Conservation (phyloP, 768 basidiomycete species). For the Mycena alexandri region DNA sequence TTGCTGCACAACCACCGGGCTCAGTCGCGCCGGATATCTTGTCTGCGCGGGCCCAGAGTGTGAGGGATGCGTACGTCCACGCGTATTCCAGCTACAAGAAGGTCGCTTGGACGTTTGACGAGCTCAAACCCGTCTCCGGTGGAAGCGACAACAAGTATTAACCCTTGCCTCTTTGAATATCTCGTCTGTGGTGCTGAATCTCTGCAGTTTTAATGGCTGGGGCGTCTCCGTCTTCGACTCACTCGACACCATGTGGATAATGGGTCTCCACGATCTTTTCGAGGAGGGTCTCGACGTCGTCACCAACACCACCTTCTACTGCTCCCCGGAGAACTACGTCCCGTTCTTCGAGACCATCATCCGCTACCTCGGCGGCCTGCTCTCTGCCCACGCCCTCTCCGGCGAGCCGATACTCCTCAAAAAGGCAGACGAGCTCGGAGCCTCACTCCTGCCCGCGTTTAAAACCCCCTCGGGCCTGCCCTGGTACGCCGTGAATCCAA, state of each 20-base stretch:
- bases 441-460: conserved; percentile 78
- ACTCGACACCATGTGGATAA: conserved; percentile 85
- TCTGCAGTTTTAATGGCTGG: conserved; percentile 63
- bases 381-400: conserved; percentile 84
- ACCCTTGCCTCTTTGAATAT: neutral
- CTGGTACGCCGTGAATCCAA: conserved; percentile 73
- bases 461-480: conserved; percentile 79
- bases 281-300: conserved; percentile 65
- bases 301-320: conserved; percentile 59
- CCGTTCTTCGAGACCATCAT: conserved; percentile 88
- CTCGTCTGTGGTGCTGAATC: conserved; percentile 6
- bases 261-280: conserved; percentile 82
- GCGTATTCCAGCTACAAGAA: conserved; percentile 66
- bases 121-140: conserved; percentile 62
- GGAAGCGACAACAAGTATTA: conserved; percentile 63
- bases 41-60: conserved; percentile 39
- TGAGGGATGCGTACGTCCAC: conserved; percentile 67
- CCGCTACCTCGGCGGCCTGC: conserved; percentile 85
- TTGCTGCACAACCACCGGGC: neutral
- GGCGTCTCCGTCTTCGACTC: conserved; percentile 80
- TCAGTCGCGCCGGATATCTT: conserved; percentile 7
- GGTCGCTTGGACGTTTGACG: conserved; percentile 66
- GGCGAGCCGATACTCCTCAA: conserved; percentile 70
- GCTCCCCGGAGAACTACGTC: conserved; percentile 45
- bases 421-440: conserved; percentile 81